Base-by-base conservation (phyloP, 1,139 yeast species). In the Hyphopichia pseudoburtonii region DNA sequence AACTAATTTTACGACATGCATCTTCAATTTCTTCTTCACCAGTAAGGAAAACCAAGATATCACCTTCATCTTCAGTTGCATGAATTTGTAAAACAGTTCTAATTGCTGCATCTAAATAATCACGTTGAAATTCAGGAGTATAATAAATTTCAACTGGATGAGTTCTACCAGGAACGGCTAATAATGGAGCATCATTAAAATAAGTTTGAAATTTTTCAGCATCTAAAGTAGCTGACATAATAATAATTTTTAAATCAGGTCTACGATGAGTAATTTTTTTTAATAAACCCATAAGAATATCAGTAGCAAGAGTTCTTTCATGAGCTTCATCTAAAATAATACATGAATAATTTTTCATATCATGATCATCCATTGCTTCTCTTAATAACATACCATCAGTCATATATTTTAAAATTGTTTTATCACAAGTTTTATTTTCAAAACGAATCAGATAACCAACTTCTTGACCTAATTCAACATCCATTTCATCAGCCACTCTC, bases 11-110 rank as follows among this genome's bases (percentile, higher is more conserved):
- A 42, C 96, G 73, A 49, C 95, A 90, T 0, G 97, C 97, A 52
- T 90, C 97, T 66, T 92, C 98, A 60, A 92, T 92, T 64, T 92
- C 98, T 56, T 92, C 98, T 64, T 92, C 97, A 73, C 98, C 98
- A 0, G 97, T 92, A 48, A 92, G 71, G 56, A 92, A 92, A 41
- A 92, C 62, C 34, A 92, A 66, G 39, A 92, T 82, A 62, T 92
- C 98, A 42, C 98, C 98, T 42, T 82, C 89, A 30, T 83, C 95
- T 59, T 92, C 97, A 16, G 97, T 87, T 23, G 96, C 96, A 63
- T 92, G 98, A 48, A 92, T 92, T 62, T 92, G 97, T 47, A 92
- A 70, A 11, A 90, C 98, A 0, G 97, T 92, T 48, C 97, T 73
- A 42, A 92, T 86, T 1, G 98, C 96, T 26, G 96, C 87, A 57